Base-by-base conservation (phyloP, 208 protist species). In the Angomonas deanei region DNA sequence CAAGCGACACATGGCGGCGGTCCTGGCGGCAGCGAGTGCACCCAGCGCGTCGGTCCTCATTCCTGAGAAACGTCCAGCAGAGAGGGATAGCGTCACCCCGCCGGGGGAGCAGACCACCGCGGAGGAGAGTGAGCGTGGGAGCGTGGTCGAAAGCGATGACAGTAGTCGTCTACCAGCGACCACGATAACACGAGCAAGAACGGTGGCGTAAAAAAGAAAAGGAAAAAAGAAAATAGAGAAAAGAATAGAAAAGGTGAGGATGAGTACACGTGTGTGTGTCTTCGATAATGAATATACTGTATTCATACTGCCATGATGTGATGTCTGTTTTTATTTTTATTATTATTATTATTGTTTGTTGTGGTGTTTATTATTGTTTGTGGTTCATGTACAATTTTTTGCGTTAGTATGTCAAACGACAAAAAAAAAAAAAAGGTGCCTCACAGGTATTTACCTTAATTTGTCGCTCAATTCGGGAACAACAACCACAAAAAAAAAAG, bases 1-100 rank as follows among this genome's bases (percentile, higher is more conserved):
- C 36, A 15, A 66, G 28, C 61, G 64, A 8, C 53, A 70, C 54
- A 23, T 82, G 42, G 55, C 65, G 54, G 61, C 55, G 15, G 15
- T 55, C 11, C 39, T 80, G 42, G 31, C 6, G 47, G 34, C 26
- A 42, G 34, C 34, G 15, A 8, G 15, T 42, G 34, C 34, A 42
- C 34, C 10, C 10, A 15, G 34, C 34, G 10, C 34, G 34, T 42
- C n/a, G n/a, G n/a, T n/a, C n/a, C n/a, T n/a, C n/a, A n/a, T n/a
- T n/a, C n/a, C n/a, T n/a, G n/a, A n/a, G n/a, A n/a, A n/a, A n/a
- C n/a, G n/a, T n/a, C n/a, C n/a, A n/a, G n/a, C n/a, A n/a, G n/a
- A n/a, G n/a, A n/a, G n/a, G n/a, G n/a, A n/a, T n/a, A n/a, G n/a
- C n/a, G n/a, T n/a, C n/a, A n/a, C n/a, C n/a, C n/a, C n/a, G n/a